These are phyloP conservation scores for Leishmania mexicana DNA, from an alignment of 208 protist genomes.

Conservation along the genomic window DNA sequence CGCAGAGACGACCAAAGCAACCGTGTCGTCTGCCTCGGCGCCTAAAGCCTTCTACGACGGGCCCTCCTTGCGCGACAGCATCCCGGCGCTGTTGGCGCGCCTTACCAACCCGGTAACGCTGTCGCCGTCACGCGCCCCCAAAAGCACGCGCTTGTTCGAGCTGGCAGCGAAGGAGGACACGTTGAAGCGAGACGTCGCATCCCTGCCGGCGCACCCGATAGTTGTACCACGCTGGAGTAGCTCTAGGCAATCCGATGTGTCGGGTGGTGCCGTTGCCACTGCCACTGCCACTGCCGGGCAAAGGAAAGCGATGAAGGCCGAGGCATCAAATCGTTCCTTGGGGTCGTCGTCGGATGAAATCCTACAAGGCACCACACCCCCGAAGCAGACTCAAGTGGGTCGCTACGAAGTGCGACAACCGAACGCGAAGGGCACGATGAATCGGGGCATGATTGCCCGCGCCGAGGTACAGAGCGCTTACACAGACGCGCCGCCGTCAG, in stretches of 20 bases:
- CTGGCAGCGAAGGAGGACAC: neutral
- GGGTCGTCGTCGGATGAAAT: neutral
- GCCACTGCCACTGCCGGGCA: neutral
- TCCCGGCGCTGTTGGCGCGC: conserved; percentile 23
- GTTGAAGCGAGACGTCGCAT: neutral
- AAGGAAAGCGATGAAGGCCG: neutral
- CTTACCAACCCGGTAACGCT: neutral
- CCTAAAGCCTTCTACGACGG: conserved; percentile 27
- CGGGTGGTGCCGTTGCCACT: neutral
- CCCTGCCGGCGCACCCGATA: neutral
- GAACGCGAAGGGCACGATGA: neutral
- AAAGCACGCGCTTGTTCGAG: neutral
- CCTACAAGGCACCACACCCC: neutral
- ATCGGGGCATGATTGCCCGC: neutral
- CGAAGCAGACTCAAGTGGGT: neutral
- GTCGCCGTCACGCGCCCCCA: neutral
- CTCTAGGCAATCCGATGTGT: neutral
- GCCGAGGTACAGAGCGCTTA: neutral
- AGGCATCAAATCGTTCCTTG: neutral
- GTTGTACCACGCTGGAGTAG: neutral
- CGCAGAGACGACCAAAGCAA: neutral
- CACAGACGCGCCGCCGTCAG: neutral
- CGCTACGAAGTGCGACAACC: neutral
- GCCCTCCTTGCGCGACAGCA: conserved; percentile 31
- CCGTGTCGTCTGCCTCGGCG: neutral